Conservation (phyloP, 208 protist genomes). For the Porcisia hertigi region DNA sequence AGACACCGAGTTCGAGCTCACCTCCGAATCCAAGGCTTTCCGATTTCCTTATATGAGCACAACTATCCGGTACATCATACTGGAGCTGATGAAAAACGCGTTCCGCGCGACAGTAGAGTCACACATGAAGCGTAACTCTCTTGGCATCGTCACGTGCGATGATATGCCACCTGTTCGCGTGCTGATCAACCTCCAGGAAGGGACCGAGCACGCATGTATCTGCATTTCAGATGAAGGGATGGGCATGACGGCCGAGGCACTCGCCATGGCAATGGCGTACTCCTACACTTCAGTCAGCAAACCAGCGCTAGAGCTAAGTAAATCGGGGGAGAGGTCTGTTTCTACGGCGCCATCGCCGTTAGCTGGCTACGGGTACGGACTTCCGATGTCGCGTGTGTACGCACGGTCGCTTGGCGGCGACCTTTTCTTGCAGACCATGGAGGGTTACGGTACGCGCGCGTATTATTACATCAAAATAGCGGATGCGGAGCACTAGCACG, state of each 20-base stretch:
- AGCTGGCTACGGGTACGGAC: constrained; percentile 94
- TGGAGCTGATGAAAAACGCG: constrained; percentile 96
- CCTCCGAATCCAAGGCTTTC: constrained; percentile 57
- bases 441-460: constrained; percentile 92
- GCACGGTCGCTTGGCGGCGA: constrained; percentile 94
- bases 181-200: constrained; percentile 71
- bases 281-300: constrained; percentile 92
- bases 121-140: constrained; percentile 74
- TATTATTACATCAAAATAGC: constrained; percentile 89
- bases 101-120: constrained; percentile 89
- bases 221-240: constrained; percentile 82
- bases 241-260: constrained; percentile 75
- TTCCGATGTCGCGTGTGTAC: constrained; percentile 94
- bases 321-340: constrained; percentile 18
- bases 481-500: constrained; percentile 1
- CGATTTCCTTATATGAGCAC: constrained; percentile 92
- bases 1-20: constrained; percentile 80
- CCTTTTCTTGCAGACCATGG: constrained; percentile 91
- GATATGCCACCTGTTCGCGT: constrained; percentile 85
- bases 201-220: constrained; percentile 81
- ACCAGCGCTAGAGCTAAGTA: constrained; percentile 39
- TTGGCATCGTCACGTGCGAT: constrained; percentile 70
- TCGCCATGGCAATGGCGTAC: constrained; percentile 91
- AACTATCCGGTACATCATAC: constrained; percentile 94
- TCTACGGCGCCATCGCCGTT: constrained; percentile 56